A percentile compares a stretch with the other conserved stretches of the same genome.
Evolutionary conservation across 257 asterid species (phyloP).

Genomic region (Gentiana straminea): DNA sequence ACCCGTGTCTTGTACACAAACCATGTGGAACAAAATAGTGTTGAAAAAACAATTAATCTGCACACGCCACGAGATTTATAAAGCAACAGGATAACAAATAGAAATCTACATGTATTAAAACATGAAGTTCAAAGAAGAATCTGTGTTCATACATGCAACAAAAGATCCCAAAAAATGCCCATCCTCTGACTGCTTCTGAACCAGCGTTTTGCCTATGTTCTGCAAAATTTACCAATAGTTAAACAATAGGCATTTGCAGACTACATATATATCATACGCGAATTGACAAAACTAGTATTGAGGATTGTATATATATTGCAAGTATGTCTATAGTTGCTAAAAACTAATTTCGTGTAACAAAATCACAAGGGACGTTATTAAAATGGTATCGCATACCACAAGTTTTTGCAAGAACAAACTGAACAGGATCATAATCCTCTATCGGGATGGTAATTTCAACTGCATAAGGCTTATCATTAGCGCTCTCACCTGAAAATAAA

Average conservation of each 20-base stretch:
- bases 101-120: background rate
- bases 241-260: background rate
- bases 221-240: slow-evolving; percentile 14
- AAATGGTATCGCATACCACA: slow-evolving; percentile 48
- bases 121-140: slow-evolving; percentile 4
- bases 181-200: slow-evolving; percentile 53
- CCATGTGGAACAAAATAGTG: slow-evolving; percentile 70
- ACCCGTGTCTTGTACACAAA: slow-evolving; percentile 61
- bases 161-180: slow-evolving; percentile 83
- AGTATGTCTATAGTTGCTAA: too few species aligned
- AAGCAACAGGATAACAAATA: slow-evolving; percentile 1
- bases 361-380: background rate
- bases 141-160: slow-evolving; percentile 61
- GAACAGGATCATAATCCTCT: slow-evolving; percentile 61
- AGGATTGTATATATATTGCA: too few species aligned
- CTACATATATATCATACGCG: background rate
- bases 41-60: slow-evolving; percentile 55
- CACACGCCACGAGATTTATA: slow-evolving; percentile 12
- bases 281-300: background rate
- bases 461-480: slow-evolving; percentile 59
- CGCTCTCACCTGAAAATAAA: slow-evolving; percentile 47
- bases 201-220: slow-evolving; percentile 48
- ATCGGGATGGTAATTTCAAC: slow-evolving; percentile 77
- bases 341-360: background rate
- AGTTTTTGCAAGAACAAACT: slow-evolving; percentile 64